These are phyloP conservation scores for Leccinum olivaceopallidum DNA, from an alignment of 768 basidiomycete genomes.

Conservation along the genomic window DNA sequence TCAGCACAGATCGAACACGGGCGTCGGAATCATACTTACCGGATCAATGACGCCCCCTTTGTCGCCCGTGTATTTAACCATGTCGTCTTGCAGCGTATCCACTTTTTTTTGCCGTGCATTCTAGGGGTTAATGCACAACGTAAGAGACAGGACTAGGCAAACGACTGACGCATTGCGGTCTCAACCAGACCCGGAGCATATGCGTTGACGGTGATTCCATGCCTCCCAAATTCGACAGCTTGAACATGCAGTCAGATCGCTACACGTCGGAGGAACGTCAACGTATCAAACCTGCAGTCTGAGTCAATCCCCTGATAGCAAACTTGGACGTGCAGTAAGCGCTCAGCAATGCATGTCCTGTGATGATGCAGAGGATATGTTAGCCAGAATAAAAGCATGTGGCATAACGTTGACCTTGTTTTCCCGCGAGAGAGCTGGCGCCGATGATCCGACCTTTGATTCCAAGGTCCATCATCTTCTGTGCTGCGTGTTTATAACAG, in stretches of 20 bases:
- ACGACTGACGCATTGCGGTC: conserved; percentile 31
- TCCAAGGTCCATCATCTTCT: conserved; percentile 46
- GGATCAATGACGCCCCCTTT: conserved; percentile 14
- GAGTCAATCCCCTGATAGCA: conserved; percentile 44
- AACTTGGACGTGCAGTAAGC: conserved; percentile 43
- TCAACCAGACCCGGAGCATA: conserved; percentile 35
- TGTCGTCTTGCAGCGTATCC: conserved; percentile 13
- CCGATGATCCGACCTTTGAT: conserved; percentile 44
- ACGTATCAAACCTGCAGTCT: conserved; percentile 25
- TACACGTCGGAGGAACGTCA: background rate
- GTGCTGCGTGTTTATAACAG: conserved; percentile 44
- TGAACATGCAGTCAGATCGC: background rate
- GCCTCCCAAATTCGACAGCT: conserved; percentile 34
- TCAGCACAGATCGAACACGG: background rate
- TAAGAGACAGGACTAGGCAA: background rate
- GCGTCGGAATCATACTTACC: conserved; percentile 17
- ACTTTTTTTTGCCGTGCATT: background rate
- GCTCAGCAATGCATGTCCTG: conserved; percentile 32
- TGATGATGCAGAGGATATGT: background rate
- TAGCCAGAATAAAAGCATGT: background rate
- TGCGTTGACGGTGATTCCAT: conserved; percentile 37
- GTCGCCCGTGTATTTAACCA: conserved; percentile 13
- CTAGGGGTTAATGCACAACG: background rate
- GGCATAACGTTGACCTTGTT: conserved; percentile 20
- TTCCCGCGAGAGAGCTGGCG: conserved; percentile 38